Conservation (phyloP, 129 eudicot species). For the Arctium lappa region DNA sequence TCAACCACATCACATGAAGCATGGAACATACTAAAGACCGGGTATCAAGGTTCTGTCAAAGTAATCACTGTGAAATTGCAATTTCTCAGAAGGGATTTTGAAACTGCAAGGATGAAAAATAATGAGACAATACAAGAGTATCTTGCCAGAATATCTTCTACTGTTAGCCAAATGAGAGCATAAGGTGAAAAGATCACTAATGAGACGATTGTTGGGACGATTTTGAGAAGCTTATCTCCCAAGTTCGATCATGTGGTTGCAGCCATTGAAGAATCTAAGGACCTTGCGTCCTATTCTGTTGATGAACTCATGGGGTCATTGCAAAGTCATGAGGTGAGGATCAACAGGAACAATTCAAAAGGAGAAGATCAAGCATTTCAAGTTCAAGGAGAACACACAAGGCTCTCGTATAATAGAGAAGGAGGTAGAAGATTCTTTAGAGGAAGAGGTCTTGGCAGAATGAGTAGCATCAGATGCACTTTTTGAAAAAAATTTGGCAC, state of each 20-base stretch:
- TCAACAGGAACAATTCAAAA: neutral
- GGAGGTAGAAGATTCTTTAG: neutral
- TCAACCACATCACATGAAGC: neutral
- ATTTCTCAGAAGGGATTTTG: no score
- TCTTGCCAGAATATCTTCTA: no score
- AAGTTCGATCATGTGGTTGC: slow-evolving; percentile 13
- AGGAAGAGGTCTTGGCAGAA: slow-evolving; percentile 5
- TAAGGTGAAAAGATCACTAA: neutral
- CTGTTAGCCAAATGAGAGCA: neutral
- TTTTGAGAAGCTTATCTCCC: neutral
- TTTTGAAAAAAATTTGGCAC: neutral
- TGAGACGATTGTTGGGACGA: neutral
- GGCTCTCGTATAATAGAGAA: neutral
- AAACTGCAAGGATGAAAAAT: no score
- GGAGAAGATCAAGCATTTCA: neutral
- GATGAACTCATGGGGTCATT: slow-evolving; percentile 7
- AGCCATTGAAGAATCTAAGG: slow-evolving; percentile 16
- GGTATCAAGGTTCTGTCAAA: neutral
- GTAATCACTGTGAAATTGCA: neutral
- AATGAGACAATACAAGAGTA: no score
- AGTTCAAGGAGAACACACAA: neutral
- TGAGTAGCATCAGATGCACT: neutral
- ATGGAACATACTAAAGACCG: neutral
- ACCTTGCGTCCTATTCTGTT: neutral
- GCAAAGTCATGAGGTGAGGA: neutral